Conservation (phyloP, 495 filamentous ascomycete species). For the Cairneyella variabilis region DNA sequence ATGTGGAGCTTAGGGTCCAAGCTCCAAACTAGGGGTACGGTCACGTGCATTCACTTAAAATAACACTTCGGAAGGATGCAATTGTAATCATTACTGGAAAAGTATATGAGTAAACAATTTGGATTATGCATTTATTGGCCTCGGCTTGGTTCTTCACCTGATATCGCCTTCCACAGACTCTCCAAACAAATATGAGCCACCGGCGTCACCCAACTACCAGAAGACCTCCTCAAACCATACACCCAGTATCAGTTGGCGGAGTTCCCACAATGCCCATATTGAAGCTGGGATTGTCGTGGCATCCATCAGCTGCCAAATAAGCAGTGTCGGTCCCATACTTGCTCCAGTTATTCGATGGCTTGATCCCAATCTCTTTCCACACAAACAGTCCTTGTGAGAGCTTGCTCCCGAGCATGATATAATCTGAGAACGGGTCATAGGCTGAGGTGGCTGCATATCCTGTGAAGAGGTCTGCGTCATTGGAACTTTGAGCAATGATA, state of each 20-base stretch:
- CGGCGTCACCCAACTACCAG: too few relatives aligned
- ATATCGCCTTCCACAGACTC: too few relatives aligned
- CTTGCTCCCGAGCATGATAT: conserved; percentile 46
- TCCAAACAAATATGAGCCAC: too few relatives aligned
- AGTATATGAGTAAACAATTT: too few relatives aligned
- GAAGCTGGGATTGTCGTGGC: conserved; percentile 13
- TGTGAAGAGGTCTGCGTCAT: conserved; percentile 48
- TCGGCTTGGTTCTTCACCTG: too few relatives aligned
- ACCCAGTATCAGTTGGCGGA: background rate
- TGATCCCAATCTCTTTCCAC: conserved; percentile 53
- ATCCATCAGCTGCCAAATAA: conserved; percentile 1
- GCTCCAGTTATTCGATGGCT: conserved; percentile 43
- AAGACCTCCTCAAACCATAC: background rate
- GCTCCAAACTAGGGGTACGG: too few relatives aligned
- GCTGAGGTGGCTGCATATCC: conserved; percentile 42
- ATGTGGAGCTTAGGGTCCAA: too few relatives aligned
- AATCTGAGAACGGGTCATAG: conserved; percentile 56
- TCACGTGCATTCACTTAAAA: too few relatives aligned
- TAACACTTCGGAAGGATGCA: too few relatives aligned
- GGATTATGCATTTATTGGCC: too few relatives aligned
- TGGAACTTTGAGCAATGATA: conserved; percentile 42
- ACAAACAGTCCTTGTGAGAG: conserved; percentile 50
- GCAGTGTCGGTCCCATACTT: conserved; percentile 28
- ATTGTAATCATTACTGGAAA: too few relatives aligned
- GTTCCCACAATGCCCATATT: conserved; percentile 11